Conservation (phyloP, 495 filamentous ascomycete genomes). For the Amniculicola lignicola region DNA sequence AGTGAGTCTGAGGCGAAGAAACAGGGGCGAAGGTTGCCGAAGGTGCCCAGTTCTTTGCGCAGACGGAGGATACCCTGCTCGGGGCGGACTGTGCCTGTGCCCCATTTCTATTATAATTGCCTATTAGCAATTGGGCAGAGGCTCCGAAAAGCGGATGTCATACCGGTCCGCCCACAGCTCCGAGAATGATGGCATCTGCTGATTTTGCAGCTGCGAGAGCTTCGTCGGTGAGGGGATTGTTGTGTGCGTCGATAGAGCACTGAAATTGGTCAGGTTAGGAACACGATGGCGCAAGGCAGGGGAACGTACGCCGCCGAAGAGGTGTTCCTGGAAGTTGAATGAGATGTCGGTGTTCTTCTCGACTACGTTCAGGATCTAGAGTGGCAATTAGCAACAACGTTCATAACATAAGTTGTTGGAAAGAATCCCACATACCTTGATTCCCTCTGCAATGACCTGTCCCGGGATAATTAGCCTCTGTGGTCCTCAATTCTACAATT, state of each 20-base stretch:
- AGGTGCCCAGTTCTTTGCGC: slow-evolving; percentile 90
- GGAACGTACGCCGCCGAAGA: slow-evolving; percentile 80
- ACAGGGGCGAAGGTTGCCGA: slow-evolving; percentile 96
- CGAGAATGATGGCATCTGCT: slow-evolving; percentile 89
- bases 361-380: slow-evolving; percentile 69
- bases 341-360: slow-evolving; percentile 65
- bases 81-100: slow-evolving; percentile 80
- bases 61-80: slow-evolving; percentile 93
- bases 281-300: no score
- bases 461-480: background rate
- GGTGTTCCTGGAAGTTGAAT: slow-evolving; percentile 90
- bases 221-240: slow-evolving; percentile 74
- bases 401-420: background rate
- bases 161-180: slow-evolving; percentile 91
- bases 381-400: background rate
- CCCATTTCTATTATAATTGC: slow-evolving; percentile 81
- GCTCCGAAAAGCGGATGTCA: slow-evolving; percentile 26
- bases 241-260: slow-evolving; percentile 85
- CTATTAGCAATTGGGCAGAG: background rate
- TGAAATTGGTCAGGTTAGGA: no score
- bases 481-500: background rate
- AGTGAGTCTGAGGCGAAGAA: slow-evolving; percentile 91
- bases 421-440: slow-evolving; percentile 63
- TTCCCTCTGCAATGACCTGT: slow-evolving; percentile 65
- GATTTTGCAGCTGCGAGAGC: slow-evolving; percentile 82